Percentiles rank a stretch among this genome's conserved stretches.
Evolutionary conservation across 164 flowering plant species (phyloP).

Genomic region (Tinospora cordifolia): DNA sequence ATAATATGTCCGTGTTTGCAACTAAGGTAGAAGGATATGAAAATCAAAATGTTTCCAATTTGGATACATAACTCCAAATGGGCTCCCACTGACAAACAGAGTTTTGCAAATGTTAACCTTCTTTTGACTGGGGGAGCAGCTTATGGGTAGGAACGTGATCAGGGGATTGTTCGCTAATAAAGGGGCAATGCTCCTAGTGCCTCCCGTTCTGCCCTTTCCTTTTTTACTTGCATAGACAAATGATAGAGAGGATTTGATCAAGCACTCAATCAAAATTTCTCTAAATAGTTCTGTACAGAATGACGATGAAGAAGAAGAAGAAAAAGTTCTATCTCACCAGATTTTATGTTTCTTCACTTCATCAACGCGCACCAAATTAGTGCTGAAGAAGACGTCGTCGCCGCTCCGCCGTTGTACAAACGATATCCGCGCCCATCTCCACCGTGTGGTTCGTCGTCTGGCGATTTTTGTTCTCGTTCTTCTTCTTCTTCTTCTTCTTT

Average conservation of each 20-base stretch:
- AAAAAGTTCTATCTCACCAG: too few relatives aligned
- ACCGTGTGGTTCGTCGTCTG: too few relatives aligned
- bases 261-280: not conserved
- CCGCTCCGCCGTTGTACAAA: too few relatives aligned
- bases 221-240: constrained; percentile 53
- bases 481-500: too few relatives aligned
- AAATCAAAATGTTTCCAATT: not conserved
- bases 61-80: not conserved
- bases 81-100: not conserved
- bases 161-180: constrained; percentile 70
- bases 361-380: too few relatives aligned
- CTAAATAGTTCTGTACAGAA: not conserved
- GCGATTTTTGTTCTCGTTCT: too few relatives aligned
- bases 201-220: constrained; percentile 74
- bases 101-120: not conserved
- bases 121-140: not conserved
- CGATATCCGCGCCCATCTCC: too few relatives aligned
- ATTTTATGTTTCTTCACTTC: too few relatives aligned
- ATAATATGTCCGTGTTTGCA: not conserved
- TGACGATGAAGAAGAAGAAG: not conserved
- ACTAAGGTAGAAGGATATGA: not conserved
- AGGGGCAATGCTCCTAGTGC: constrained; percentile 92
- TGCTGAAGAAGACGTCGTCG: too few relatives aligned
- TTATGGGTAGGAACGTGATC: constrained; percentile 5
- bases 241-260: not conserved